These are phyloP conservation scores for Chaetomiaceae sp. DNA, from an alignment of 2,329 filamentous ascomycete species.

Conservation along the genomic window DNA sequence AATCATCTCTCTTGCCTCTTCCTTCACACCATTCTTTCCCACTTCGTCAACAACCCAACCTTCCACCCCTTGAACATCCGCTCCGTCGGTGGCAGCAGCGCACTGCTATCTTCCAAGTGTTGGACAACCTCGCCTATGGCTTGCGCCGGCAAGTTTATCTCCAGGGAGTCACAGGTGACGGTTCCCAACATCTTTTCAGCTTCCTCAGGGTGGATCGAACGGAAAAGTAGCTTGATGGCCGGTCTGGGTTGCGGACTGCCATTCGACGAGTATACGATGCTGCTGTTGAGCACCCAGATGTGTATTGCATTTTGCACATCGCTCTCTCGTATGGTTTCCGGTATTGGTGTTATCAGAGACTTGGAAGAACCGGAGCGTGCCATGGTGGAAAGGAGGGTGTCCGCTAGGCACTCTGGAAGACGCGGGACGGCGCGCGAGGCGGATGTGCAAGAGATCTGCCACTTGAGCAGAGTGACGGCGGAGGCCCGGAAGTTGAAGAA, in stretches of 20 bases:
- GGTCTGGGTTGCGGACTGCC: conserved; percentile 28
- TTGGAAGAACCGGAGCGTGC: conserved; percentile 56
- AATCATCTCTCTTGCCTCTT: too few species aligned
- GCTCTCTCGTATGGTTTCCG: conserved; percentile 7
- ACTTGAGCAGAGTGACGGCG: conserved; percentile 54
- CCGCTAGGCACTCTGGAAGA: conserved; percentile 48
- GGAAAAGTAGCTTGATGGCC: conserved; percentile 24
- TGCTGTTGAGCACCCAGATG: conserved; percentile 55
- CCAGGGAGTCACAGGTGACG: conserved; percentile 54
- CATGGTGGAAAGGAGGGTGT: conserved; percentile 49
- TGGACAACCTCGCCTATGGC: conserved; percentile 44
- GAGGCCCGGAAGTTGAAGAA: conserved; percentile 42
- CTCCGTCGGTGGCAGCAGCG: conserved; percentile 51
- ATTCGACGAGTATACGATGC: conserved; percentile 49
- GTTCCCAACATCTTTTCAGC: conserved; percentile 48
- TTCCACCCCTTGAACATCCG: conserved; percentile 62
- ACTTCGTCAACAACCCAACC: conserved; percentile 59
- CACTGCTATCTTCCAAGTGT: conserved; percentile 45
- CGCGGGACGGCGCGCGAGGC: conserved; percentile 32
- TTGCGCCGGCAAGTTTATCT: conserved; percentile 49
- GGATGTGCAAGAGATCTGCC: conserved; percentile 47
- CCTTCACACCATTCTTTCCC: conserved; percentile 24
- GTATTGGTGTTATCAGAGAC: conserved; percentile 46
- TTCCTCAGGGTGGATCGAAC: conserved; percentile 35
- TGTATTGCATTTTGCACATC: conserved; percentile 35